These are phyloP conservation scores for Sistotremastrum suecicum DNA, from an alignment of 768 basidiomycete genomes.

Conservation along the genomic window DNA sequence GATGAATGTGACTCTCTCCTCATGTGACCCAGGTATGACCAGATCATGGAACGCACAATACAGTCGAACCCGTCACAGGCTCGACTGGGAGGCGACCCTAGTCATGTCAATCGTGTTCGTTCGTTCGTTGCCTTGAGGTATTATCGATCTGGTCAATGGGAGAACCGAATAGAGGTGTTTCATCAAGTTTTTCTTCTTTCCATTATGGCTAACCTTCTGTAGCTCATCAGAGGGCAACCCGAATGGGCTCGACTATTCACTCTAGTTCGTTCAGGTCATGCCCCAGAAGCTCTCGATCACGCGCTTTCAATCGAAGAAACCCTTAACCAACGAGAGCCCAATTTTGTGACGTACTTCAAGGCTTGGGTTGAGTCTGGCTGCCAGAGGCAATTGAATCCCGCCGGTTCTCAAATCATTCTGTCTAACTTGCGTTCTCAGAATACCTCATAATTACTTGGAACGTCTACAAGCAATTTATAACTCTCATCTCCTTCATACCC, in stretches of 20 bases:
- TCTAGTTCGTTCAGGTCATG: conserved; percentile 76
- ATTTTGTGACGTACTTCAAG: conserved; percentile 71
- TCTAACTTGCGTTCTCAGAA: conserved; percentile 20
- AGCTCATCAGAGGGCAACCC: conserved; percentile 79
- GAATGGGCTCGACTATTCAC: conserved; percentile 93
- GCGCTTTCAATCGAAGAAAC: conserved; percentile 54
- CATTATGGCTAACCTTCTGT: not conserved
- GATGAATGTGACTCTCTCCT: not conserved
- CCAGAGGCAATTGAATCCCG: conserved; percentile 37
- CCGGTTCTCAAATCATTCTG: conserved; percentile 1
- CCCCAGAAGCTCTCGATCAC: conserved; percentile 67
- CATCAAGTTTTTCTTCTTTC: not conserved
- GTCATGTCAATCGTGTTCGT: conserved; percentile 75
- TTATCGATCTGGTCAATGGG: conserved; percentile 72
- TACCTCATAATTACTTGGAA: conserved; percentile 63
- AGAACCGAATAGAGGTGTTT: conserved; percentile 73
- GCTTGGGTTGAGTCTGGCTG: conserved; percentile 75
- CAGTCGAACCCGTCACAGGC: conserved; percentile 76
- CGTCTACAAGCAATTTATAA: conserved; percentile 72
- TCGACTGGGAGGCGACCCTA: conserved; percentile 81
- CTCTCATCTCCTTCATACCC: conserved; percentile 79
- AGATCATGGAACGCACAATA: conserved; percentile 69
- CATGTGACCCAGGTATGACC: conserved; percentile 36
- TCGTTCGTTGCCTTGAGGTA: conserved; percentile 75
- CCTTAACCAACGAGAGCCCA: conserved; percentile 64